These are phyloP conservation scores for Misopates orontium DNA, from an alignment of 257 asterid species.

Conservation along the genomic window DNA sequence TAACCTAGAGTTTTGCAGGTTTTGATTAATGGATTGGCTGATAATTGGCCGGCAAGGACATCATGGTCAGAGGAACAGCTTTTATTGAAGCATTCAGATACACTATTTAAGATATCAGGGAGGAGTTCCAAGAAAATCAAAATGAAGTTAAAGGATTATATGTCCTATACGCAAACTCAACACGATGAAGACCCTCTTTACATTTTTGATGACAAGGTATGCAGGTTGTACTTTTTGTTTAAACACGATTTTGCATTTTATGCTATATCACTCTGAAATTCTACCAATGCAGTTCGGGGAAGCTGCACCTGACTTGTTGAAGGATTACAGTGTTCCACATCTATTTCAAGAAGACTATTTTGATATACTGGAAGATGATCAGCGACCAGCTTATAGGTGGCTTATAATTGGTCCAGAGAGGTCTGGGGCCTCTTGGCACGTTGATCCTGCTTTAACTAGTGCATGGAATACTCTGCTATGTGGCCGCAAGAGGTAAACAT, in stretches of 20 bases:
- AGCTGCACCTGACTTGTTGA: constrained; percentile 74
- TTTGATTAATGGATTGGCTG: constrained; percentile 76
- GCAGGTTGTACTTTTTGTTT: constrained; percentile 26
- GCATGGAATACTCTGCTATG: constrained; percentile 99
- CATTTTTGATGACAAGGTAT: constrained; percentile 88
- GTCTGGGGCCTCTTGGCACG: constrained; percentile 99
- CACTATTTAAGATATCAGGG: constrained; percentile 75
- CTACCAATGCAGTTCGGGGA: constrained; percentile 72
- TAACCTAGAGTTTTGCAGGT: constrained; percentile 46
- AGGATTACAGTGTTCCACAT: constrained; percentile 77
- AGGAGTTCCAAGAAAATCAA: constrained; percentile 69
- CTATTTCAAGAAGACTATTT: constrained; percentile 92
- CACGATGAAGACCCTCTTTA: constrained; percentile 98
- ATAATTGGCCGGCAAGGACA: constrained; percentile 84
- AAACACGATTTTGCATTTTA: constrained; percentile 22
- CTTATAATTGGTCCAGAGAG: constrained; percentile 94
- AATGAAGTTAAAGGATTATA: constrained; percentile 82
- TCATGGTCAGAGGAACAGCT: constrained; percentile 81
- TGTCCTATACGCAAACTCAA: constrained; percentile 74
- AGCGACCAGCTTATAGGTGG: constrained; percentile 96
- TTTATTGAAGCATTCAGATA: constrained; percentile 61
- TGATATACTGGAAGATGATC: constrained; percentile 73
- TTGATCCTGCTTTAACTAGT: constrained; percentile 98
- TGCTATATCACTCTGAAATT: constrained; percentile 25
- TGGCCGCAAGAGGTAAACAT: constrained; percentile 86